Percentiles rank a stretch among this genome's conserved stretches.
phyloP scores from a whole-genome alignment of 2,329 filamentous ascomycete species.

The Calonectria hawksworthii region DNA sequence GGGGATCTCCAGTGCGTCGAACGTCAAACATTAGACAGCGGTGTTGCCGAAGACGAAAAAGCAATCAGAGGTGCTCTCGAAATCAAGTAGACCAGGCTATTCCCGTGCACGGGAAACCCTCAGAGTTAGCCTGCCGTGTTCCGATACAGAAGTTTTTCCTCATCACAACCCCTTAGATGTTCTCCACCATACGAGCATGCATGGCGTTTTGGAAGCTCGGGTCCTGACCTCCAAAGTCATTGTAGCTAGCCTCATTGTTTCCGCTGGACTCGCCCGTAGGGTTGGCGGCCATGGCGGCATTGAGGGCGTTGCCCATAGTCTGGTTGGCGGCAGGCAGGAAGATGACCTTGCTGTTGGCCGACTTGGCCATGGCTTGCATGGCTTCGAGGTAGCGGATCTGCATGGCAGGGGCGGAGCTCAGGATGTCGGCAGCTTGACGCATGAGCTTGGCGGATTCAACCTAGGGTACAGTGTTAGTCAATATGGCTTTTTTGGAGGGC shows the following conservation, averaged over 20 bases:
- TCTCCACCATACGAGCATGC: constrained; percentile 86
- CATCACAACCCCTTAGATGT: constrained; percentile 72
- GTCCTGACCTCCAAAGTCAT: constrained; percentile 68
- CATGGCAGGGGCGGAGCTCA: constrained; percentile 94
- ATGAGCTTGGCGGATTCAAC: constrained; percentile 96
- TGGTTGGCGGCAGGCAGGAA: constrained; percentile 78
- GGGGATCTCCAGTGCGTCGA: constrained; percentile 15
- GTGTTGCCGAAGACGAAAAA: constrained; percentile 39
- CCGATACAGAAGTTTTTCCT: constrained; percentile 33
- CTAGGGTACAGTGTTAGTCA: constrained; percentile 40
- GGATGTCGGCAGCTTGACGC: constrained; percentile 93
- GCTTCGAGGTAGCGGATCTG: constrained; percentile 98
- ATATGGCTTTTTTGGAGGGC: not conserved
- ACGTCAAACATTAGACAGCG: constrained; percentile 13
- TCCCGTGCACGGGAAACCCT: constrained; percentile 41
- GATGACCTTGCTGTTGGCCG: constrained; percentile 89
- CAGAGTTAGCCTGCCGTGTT: constrained; percentile 47
- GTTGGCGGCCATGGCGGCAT: constrained; percentile 58
- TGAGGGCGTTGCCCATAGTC: constrained; percentile 64
- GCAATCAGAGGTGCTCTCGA: constrained; percentile 37
- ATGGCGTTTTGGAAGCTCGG: constrained; percentile 82
- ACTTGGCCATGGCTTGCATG: constrained; percentile 99
- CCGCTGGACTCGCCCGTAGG: constrained; percentile 65
- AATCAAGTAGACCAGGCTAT: constrained; percentile 56
- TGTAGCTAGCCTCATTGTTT: constrained; percentile 56